Conservation (phyloP, 2,329 filamentous ascomycete genomes). For the Nothomitra cinnamomea region DNA sequence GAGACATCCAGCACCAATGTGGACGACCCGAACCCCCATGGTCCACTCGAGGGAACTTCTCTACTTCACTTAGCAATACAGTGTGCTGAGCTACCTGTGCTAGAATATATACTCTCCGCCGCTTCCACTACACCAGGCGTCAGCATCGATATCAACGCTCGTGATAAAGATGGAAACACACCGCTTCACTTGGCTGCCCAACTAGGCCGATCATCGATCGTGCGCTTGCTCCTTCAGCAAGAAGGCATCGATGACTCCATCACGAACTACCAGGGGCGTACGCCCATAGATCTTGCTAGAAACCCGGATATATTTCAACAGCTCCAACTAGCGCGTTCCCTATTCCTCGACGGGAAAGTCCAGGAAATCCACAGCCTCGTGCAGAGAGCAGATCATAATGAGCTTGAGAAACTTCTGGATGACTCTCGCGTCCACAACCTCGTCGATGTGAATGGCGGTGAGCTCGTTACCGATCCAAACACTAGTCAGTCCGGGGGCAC, state of each 20-base stretch:
- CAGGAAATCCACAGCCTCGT: conserved; percentile 72
- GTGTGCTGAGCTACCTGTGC: conserved; percentile 79
- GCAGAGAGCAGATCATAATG: conserved; percentile 53
- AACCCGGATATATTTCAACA: conserved; percentile 93
- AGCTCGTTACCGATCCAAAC: conserved; percentile 64
- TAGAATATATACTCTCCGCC: conserved; percentile 80
- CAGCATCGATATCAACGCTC: conserved; percentile 66
- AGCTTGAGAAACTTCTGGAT: conserved; percentile 62
- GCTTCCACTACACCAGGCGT: conserved; percentile 34
- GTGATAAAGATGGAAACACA: conserved; percentile 88
- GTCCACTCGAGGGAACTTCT: conserved; percentile 58
- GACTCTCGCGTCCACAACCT: conserved; percentile 74
- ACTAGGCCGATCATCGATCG: conserved; percentile 63
- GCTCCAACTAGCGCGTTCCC: conserved; percentile 72
- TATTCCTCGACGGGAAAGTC: conserved; percentile 78
- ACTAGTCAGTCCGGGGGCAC: conserved; percentile 78
- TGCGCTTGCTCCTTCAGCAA: conserved; percentile 69
- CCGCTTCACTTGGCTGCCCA: conserved; percentile 74
- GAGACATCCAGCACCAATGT: conserved; percentile 34
- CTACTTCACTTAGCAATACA: conserved; percentile 89
- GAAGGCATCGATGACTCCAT: conserved; percentile 76
- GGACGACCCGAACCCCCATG: conserved; percentile 32
- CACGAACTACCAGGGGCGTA: conserved; percentile 67
- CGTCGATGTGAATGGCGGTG: conserved; percentile 81
- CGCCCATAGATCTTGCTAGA: conserved; percentile 74